Percentiles rank a stretch among this genome's conserved stretches.
phyloP scores from a whole-genome alignment of 148 eudicot species.

The Heliamphora exappendiculata region DNA sequence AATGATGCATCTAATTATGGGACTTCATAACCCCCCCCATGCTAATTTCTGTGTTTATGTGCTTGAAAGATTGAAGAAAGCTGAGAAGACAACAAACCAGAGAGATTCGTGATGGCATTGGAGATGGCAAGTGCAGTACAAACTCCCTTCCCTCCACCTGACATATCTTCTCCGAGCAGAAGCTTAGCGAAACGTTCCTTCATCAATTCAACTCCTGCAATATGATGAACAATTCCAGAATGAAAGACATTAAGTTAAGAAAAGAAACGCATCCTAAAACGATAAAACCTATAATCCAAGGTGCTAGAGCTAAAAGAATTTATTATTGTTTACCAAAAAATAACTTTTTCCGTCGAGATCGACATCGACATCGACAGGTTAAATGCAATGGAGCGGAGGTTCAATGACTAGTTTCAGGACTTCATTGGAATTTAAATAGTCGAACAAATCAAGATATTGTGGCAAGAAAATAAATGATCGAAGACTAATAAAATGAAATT shows the following conservation, averaged over 20 bases:
- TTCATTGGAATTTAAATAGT: no score
- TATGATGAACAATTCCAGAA: neutral
- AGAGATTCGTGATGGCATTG: conserved; percentile 40
- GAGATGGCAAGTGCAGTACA: conserved; percentile 35
- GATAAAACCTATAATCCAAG: neutral
- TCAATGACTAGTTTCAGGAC: no score
- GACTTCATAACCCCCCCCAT: no score
- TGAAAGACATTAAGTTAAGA: no score
- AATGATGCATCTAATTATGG: neutral
- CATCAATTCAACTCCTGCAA: conserved; percentile 30
- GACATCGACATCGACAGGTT: no score
- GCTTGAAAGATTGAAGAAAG: neutral
- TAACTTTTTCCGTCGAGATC: no score
- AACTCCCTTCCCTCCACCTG: conserved; percentile 40
- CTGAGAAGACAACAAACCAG: conserved; percentile 16
- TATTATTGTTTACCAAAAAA: no score
- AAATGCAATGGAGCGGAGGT: no score
- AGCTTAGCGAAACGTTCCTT: conserved; percentile 33
- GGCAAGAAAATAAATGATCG: no score
- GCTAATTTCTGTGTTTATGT: neutral
- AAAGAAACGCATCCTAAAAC: neutral
- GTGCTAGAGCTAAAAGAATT: neutral
- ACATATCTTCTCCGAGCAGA: conserved; percentile 41
- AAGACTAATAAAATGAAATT: no score
- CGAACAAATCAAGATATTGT: no score